A percentile compares a stretch with the other conserved stretches of the same genome.
Conservation (phyloP, 2,329 filamentous ascomycete genomes). For the Sporothrix brasiliensis region DNA sequence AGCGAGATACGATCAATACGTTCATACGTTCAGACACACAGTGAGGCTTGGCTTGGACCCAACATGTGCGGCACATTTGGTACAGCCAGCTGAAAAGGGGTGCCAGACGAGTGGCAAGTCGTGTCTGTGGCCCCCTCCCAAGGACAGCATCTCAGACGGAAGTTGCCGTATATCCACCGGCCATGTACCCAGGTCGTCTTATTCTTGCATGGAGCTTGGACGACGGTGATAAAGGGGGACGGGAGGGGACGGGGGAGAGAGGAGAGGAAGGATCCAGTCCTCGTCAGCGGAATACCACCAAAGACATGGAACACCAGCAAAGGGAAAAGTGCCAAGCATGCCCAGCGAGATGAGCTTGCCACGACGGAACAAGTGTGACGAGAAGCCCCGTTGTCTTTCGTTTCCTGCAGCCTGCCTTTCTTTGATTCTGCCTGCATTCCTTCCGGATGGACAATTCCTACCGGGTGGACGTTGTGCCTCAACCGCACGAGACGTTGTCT, state of each 20-base stretch:
- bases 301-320: not conserved
- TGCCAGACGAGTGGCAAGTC: not conserved
- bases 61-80: not conserved
- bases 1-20: slow-evolving; percentile 11
- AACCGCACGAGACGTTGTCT: not conserved
- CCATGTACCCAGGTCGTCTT: not conserved
- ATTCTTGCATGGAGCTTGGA: too few species aligned
- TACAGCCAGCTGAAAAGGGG: too few species aligned
- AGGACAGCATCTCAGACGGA: not conserved
- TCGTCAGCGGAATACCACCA: not conserved
- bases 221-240: not conserved
- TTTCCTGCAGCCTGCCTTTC: too few species aligned
- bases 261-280: not conserved
- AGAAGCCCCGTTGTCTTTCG: too few species aligned
- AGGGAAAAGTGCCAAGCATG: too few species aligned
- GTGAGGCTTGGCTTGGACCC: not conserved
- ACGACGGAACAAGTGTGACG: too few species aligned
- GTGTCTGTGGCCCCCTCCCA: not conserved
- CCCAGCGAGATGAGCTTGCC: not conserved
- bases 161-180: not conserved
- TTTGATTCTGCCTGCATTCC: not conserved
- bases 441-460: not conserved
- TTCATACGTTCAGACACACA: too few species aligned
- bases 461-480: not conserved
- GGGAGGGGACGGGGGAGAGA: not conserved